Evolutionary conservation across 1,139 yeast genomes (phyloP).

Genomic region (Saccharomyces hybrid): DNA sequence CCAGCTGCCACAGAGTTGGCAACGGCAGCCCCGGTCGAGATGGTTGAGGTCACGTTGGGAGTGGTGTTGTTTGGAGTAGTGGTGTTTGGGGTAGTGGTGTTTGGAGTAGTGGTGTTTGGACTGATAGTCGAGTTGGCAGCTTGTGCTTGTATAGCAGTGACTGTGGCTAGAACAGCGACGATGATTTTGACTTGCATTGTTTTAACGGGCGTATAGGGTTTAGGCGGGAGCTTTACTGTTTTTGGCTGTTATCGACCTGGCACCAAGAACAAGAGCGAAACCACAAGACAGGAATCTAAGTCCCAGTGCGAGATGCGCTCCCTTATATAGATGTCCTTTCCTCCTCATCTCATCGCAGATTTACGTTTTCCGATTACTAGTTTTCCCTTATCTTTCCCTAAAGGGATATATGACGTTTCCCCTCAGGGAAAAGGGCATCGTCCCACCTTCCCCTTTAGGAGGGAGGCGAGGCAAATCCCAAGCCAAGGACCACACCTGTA

Average conservation of each 20-base stretch:
- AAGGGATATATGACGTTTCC: background rate
- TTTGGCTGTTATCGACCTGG: background rate
- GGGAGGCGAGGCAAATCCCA: background rate
- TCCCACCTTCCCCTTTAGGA: background rate
- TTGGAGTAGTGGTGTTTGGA: background rate
- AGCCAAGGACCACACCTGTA: background rate
- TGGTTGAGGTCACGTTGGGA: constrained; percentile 23
- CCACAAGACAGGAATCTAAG: too few species aligned
- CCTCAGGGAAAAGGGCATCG: background rate
- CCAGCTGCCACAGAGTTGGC: constrained; percentile 50
- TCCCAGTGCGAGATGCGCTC: background rate
- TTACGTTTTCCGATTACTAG: background rate
- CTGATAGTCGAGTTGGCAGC: constrained; percentile 2
- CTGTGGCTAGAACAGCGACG: constrained; percentile 31
- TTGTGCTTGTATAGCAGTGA: background rate
- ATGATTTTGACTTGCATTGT: constrained; percentile 56
- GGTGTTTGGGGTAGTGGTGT: constrained; percentile 24
- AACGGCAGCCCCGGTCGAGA: constrained; percentile 47
- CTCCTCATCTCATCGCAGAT: background rate
- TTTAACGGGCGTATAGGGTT: constrained; percentile 7
- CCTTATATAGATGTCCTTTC: background rate
- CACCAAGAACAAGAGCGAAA: background rate
- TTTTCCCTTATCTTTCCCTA: background rate
- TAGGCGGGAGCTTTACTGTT: background rate
- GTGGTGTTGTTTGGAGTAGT: too few species aligned